Evolutionary conservation across 768 basidiomycete species (phyloP), one percentile per base, ranked within the genome.

Genomic region (Phlebiopsis gigantea): DNA sequence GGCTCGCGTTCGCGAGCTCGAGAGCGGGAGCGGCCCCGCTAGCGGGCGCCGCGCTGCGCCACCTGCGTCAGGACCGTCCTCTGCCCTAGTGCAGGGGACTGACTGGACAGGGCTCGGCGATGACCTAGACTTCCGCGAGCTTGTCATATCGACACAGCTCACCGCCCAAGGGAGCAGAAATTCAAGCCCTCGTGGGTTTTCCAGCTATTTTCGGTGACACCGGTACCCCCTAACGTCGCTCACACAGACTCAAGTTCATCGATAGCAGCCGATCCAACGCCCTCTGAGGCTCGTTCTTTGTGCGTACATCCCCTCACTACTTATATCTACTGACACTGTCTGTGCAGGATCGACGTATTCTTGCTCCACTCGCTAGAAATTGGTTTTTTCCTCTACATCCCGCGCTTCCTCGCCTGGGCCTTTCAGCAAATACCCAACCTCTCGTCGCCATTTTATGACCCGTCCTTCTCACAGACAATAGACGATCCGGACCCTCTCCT

Each of bases 351-450:
- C 53, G 57, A 65, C 26, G 50, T 58, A 31, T 82, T 90, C 61
- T 63, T 82, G 5, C 80, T 79, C 12, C 77, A 87, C 61, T 73
- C 76, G 3, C 63, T 71, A 28, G 78, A 83, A 60, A 77, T 87
- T 55, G 85, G 84, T 7, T 82, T 89, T 65, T 89, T 87, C 66
- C 78, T 90, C 56, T 66, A 82, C 58, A 31, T 67, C 1, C 63
- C 69, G 4, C 77, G 81, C 4, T 80, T 86, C 59, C 72, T 69
- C 14, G 19, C 12, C 19, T 43, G 52, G 53, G 41, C 41, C 12
- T 17, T 42, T n/a, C 45, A 25, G 30, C 56, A 74, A 6, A 30
- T 25, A 21, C 22, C 31, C 5, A 31, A 30, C 34, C 14, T 34
- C 31, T 21, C 47, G 28, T 29, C 47, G 28, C 17, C 28, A 17